These are phyloP conservation scores for Fennellomyces sp. DNA, from an alignment of 371 early-diverging fungal species.

Conservation along the genomic window DNA sequence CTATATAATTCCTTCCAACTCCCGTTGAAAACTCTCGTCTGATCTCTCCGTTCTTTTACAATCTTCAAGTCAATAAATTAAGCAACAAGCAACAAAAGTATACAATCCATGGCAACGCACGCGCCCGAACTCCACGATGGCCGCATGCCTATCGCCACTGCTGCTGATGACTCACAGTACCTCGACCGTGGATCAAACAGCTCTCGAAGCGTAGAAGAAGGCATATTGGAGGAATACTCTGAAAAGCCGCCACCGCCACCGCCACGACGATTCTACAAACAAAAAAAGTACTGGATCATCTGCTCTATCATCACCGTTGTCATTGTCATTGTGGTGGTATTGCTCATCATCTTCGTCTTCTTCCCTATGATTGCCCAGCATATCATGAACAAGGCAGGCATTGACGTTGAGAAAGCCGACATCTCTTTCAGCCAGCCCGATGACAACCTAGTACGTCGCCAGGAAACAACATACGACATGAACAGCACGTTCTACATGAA, in stretches of 20 bases:
- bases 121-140: neutral
- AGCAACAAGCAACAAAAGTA: neutral
- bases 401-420: slow-evolving; percentile 48
- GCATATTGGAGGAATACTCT: slow-evolving; percentile 42
- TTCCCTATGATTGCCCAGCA: slow-evolving; percentile 62
- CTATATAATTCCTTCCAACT: too few relatives aligned
- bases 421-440: slow-evolving; percentile 47
- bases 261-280: slow-evolving; percentile 51
- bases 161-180: slow-evolving; percentile 3
- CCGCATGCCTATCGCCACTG: slow-evolving; percentile 3
- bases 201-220: slow-evolving; percentile 22
- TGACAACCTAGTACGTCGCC: slow-evolving; percentile 22
- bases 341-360: slow-evolving; percentile 54
- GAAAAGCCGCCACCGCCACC: slow-evolving; percentile 41
- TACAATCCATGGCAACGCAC: neutral
- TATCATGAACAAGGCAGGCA: slow-evolving; percentile 51
- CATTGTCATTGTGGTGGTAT: slow-evolving; percentile 46
- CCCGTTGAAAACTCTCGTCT: too few relatives aligned
- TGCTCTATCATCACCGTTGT: slow-evolving; percentile 52
- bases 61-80: neutral
- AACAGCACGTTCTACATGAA: slow-evolving; percentile 45
- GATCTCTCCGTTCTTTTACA: neutral
- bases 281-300: slow-evolving; percentile 58
- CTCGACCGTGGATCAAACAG: neutral
- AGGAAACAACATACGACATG: slow-evolving; percentile 27